A percentile compares a stretch with the other conserved stretches of the same genome.
These are phyloP conservation scores for Clavariopsis aquatica DNA, from an alignment of 495 filamentous ascomycete species.

Conservation along the genomic window DNA sequence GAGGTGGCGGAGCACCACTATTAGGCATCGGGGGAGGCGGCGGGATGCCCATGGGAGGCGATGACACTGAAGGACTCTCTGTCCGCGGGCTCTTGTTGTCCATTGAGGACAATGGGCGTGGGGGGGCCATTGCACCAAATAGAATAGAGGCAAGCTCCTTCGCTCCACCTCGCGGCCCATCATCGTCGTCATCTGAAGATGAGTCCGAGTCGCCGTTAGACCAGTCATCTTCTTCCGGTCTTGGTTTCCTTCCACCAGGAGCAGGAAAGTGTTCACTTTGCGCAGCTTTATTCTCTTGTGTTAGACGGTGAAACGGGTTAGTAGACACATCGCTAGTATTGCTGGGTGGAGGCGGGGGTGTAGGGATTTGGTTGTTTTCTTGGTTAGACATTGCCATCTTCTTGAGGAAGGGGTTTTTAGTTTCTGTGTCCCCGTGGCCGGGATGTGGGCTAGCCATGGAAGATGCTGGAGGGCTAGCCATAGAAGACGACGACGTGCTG, in stretches of 20 bases:
- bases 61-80: conserved; percentile 46
- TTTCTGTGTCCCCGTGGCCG: conserved; percentile 50
- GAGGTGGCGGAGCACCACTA: conserved; percentile 47
- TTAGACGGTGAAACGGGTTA: conserved; percentile 94
- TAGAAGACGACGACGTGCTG: conserved; percentile 39
- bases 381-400: conserved; percentile 57
- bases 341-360: conserved; percentile 46
- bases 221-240: conserved; percentile 86
- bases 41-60: conserved; percentile 41
- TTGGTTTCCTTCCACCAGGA: conserved; percentile 54
- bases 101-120: conserved; percentile 80
- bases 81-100: conserved; percentile 59
- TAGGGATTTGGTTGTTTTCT: conserved; percentile 29
- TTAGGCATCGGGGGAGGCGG: conserved; percentile 43
- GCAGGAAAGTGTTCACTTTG: conserved; percentile 33
- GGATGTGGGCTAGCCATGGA: conserved; percentile 51
- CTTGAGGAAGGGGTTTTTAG: conserved; percentile 67
- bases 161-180: conserved; percentile 73
- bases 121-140: conserved; percentile 96
- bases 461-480: conserved; percentile 40
- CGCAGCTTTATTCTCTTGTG: conserved; percentile 54
- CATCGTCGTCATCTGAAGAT: conserved; percentile 60
- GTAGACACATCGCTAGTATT: conserved; percentile 57
- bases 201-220: conserved; percentile 79
- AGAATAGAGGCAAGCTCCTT: conserved; percentile 88